A percentile compares a stretch with the other conserved stretches of the same genome.
phyloP scores from a whole-genome alignment of 768 basidiomycete species.

The Podaxis sp. region DNA sequence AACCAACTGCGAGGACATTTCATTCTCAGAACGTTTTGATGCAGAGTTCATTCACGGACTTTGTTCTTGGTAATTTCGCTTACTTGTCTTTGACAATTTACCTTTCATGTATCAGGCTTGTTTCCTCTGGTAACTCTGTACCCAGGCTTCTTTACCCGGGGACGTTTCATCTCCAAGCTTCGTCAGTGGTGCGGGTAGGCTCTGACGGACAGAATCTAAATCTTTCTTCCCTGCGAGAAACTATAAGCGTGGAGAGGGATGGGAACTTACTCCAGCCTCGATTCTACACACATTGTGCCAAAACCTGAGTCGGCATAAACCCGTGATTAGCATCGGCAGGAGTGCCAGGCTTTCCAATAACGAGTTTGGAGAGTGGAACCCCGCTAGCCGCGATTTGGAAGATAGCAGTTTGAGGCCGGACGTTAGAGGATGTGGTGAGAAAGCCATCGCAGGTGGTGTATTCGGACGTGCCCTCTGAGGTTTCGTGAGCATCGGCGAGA shows the following conservation, averaged over 20 bases:
- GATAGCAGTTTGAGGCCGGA: constrained; percentile 58
- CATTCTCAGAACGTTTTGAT: too few relatives aligned
- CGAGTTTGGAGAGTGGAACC: constrained; percentile 56
- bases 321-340: constrained; percentile 52
- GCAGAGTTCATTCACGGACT: too few relatives aligned
- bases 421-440: constrained; percentile 49
- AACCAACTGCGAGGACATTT: too few relatives aligned
- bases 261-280: constrained; percentile 63
- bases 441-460: constrained; percentile 62
- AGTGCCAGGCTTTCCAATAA: constrained; percentile 71
- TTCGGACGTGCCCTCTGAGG: constrained; percentile 54
- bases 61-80: too few relatives aligned
- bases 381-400: constrained; percentile 59
- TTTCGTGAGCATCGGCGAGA: neutral
- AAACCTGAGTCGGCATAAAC: constrained; percentile 52
- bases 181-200: too few relatives aligned
- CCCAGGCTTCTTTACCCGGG: too few relatives aligned
- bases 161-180: too few relatives aligned
- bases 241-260: neutral
- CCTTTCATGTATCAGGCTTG: too few relatives aligned
- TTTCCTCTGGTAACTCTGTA: too few relatives aligned
- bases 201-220: too few relatives aligned
- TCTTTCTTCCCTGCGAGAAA: too few relatives aligned
- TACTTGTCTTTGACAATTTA: too few relatives aligned
- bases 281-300: constrained; percentile 55